A percentile compares a stretch with the other conserved stretches of the same genome.
Evolutionary conservation across 495 filamentous ascomycete genomes (phyloP).

Genomic region (Pyronema domesticum): DNA sequence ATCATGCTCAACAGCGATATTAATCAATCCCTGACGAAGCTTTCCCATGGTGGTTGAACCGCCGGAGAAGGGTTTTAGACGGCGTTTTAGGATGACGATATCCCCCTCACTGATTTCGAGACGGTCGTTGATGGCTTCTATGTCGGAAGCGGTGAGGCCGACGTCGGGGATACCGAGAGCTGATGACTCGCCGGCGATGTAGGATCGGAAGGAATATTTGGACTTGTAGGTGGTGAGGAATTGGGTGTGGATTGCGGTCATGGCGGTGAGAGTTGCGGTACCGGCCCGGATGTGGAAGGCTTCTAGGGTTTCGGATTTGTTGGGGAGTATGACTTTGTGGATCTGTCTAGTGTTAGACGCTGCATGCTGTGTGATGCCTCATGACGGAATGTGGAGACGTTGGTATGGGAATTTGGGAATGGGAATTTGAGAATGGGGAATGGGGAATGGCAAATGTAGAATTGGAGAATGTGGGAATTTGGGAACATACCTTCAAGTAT

Average conservation of each 20-base stretch:
- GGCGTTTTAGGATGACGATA: background rate
- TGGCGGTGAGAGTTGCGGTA: background rate
- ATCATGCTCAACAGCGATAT: slow-evolving; percentile 40
- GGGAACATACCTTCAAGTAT: slow-evolving; percentile 6
- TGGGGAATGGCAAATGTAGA: no score
- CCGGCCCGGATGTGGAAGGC: background rate
- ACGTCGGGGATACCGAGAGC: slow-evolving; percentile 28
- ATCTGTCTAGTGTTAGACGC: background rate
- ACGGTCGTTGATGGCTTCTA: slow-evolving; percentile 1
- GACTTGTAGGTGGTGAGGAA: background rate
- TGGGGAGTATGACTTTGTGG: background rate
- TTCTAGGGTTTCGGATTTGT: background rate
- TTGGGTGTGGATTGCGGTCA: background rate
- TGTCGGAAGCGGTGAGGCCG: slow-evolving; percentile 52
- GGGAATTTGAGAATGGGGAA: no score
- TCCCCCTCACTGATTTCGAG: background rate
- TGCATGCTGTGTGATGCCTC: no score
- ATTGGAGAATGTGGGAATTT: background rate
- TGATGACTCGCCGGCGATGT: background rate
- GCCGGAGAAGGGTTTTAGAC: slow-evolving; percentile 20
- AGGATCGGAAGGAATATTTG: background rate
- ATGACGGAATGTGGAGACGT: background rate
- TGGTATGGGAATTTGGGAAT: background rate
- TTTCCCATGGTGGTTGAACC: slow-evolving; percentile 68
- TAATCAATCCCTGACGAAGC: slow-evolving; percentile 52